Evolutionary conservation across 169 alveolate species (phyloP), one percentile per base, ranked within the genome.

Genomic region (Plasmodium ovale): DNA sequence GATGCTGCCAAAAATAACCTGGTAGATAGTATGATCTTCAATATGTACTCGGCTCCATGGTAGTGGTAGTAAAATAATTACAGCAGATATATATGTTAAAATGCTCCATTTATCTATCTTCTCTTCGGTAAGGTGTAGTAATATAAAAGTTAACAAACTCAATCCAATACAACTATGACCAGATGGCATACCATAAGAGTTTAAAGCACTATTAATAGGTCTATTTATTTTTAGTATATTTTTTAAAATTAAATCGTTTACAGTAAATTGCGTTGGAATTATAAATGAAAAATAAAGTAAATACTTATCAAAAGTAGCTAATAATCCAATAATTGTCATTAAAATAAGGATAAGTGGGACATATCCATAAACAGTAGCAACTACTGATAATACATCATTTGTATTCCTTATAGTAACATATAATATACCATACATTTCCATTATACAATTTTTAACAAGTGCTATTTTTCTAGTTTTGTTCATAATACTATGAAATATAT

Each of bases 11-110:
- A 87, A 42, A 2, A 91, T 31, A 35, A 77, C 89, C 72, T 91
- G 94, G 5, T 62, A 87, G 14, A 85, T 9, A 5, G 94, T 91
- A 51, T 91, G 94, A 44, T 91, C 94, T 49, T 91, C 89, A 27
- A 84, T 88, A 33, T 91, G 51, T 64, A 87, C 74, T 47, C 94
- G 77, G 60, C 92, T 91, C 94, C 94, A 91, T 21, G 94, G 94
- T 51, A 91, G 79, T 0, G 94, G 94, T 6, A 72, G 53, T 10
- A 72, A 27, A 3, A 70, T 82, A 77, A 88, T 71, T 49, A 85
- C 33, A 29, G 87, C 64, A 23, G 56, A 44, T 19, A 72, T 16
- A 60, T 9, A 72, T 2, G 87, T 10, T 27, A 91, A 60, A 59
- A 85, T 72, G n/a, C 58, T 67, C 84, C 87, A 87, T 73, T 85